phyloP scores from a whole-genome alignment of 805 yeast species.

The Torulaspora gathmanii region DNA sequence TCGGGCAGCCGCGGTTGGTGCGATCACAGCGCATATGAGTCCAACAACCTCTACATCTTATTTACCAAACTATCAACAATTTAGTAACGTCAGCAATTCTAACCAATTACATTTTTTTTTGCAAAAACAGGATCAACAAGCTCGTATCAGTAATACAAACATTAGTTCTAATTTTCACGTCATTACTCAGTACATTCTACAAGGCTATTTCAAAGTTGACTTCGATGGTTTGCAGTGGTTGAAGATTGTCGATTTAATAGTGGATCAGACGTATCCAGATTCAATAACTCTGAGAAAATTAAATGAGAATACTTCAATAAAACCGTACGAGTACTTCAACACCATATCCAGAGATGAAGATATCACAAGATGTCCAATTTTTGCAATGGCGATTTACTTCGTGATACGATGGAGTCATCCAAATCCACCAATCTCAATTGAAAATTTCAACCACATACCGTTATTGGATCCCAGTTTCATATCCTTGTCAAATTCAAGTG shows the following conservation, averaged over 20 bases:
- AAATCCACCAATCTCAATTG: conserved; percentile 24
- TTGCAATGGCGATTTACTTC: conserved; percentile 33
- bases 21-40: conserved; percentile 1
- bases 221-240: conserved; percentile 18
- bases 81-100: conserved; percentile 4
- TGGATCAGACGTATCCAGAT: conserved; percentile 36
- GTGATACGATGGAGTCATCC: conserved; percentile 32
- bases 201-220: conserved; percentile 31
- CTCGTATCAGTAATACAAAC: conserved; percentile 12
- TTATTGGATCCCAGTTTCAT: conserved; percentile 24
- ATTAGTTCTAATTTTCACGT: conserved; percentile 25
- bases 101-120: conserved; percentile 10
- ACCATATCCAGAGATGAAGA: conserved; percentile 33
- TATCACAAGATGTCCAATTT: conserved; percentile 34
- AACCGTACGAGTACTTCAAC: conserved; percentile 33
- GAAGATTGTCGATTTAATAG: conserved; percentile 31
- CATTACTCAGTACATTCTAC: conserved; percentile 32
- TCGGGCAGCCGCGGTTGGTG: conserved; percentile 9
- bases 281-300: conserved; percentile 34
- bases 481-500: conserved; percentile 9
- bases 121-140: conserved; percentile 22
- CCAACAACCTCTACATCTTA: conserved; percentile 8
- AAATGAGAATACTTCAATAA: conserved; percentile 24
- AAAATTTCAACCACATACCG: conserved; percentile 22
- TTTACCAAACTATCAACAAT: background rate